phyloP scores from a whole-genome alignment of 495 filamentous ascomycete species.

The Bathelium albidoporum region DNA sequence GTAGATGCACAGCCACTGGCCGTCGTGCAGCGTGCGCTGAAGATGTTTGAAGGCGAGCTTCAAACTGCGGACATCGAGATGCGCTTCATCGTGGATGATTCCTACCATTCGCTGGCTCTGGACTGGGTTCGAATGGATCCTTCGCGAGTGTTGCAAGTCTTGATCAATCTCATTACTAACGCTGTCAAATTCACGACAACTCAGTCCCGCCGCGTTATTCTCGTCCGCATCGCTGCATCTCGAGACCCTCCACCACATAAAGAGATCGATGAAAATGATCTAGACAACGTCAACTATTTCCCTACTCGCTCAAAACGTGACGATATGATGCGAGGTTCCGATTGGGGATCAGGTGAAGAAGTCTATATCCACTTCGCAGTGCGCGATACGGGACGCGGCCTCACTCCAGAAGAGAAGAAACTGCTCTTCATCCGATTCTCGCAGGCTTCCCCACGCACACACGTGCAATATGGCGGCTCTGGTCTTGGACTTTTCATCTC shows the following conservation, averaged over 20 bases:
- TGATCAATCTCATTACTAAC: slow-evolving; percentile 43
- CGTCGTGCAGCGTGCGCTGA: slow-evolving; percentile 56
- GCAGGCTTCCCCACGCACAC: slow-evolving; percentile 67
- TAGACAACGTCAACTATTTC: slow-evolving; percentile 34
- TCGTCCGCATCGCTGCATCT: slow-evolving; percentile 60
- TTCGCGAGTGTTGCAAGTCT: slow-evolving; percentile 58
- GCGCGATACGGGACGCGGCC: slow-evolving; percentile 66
- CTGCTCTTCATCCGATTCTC: slow-evolving; percentile 73
- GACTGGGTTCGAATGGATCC: slow-evolving; percentile 66
- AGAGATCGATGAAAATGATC: slow-evolving; percentile 22
- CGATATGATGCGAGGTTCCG: slow-evolving; percentile 41
- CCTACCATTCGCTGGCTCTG: slow-evolving; percentile 43
- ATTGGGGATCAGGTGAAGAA: slow-evolving; percentile 61
- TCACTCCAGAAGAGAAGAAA: slow-evolving; percentile 62
- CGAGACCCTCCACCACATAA: slow-evolving; percentile 32
- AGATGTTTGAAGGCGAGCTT: slow-evolving; percentile 64
- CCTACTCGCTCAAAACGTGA: slow-evolving; percentile 27
- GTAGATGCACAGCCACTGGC: slow-evolving; percentile 54
- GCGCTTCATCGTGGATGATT: slow-evolving; percentile 48
- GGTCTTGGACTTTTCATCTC: slow-evolving; percentile 79
- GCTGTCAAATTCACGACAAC: slow-evolving; percentile 40
- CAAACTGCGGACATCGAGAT: slow-evolving; percentile 57
- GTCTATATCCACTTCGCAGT: slow-evolving; percentile 65
- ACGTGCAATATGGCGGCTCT: slow-evolving; percentile 72
- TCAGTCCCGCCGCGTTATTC: slow-evolving; percentile 49